Evolutionary conservation across 306 rosid species (phyloP).

Genomic region (Ceratonia siliqua): DNA sequence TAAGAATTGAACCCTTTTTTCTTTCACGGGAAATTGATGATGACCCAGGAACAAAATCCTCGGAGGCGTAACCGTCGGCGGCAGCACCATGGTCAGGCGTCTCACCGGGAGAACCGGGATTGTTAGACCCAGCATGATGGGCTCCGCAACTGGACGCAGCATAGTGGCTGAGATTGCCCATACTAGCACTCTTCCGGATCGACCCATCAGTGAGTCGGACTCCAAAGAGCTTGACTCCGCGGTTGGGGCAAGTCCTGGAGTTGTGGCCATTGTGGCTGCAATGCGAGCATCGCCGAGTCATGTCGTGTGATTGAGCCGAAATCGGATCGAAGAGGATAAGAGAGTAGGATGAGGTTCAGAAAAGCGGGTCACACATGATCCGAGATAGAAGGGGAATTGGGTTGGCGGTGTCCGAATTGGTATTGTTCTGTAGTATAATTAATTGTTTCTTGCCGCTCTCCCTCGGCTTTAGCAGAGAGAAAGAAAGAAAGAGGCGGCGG

Average conservation of each 20-base stretch:
- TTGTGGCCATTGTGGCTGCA: conserved; percentile 99
- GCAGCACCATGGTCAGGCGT: conserved; percentile 55
- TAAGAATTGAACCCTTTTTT: conserved; percentile 54
- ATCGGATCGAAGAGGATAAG: conserved; percentile 24
- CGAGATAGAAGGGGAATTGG: neutral
- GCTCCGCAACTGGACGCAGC: conserved; percentile 42
- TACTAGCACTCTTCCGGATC: conserved; percentile 83
- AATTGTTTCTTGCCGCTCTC: neutral
- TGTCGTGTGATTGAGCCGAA: conserved; percentile 27
- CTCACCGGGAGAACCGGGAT: conserved; percentile 66
- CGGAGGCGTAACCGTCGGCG: conserved; percentile 72
- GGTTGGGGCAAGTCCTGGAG: conserved; percentile 94
- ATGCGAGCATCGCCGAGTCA: conserved; percentile 98
- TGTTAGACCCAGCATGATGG: conserved; percentile 36
- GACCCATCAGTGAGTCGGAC: conserved; percentile 93
- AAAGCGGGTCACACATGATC: conserved; percentile 6
- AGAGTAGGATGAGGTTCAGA: neutral
- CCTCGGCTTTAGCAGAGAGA: conserved; percentile 36
- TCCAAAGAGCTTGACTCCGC: conserved; percentile 93
- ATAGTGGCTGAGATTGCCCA: conserved; percentile 77
- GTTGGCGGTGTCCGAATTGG: neutral
- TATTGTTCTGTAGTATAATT: neutral
- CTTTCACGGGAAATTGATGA: conserved; percentile 69
- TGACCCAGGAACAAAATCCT: conserved; percentile 78
- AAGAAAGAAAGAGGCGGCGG: conserved; percentile 27